Base-by-base conservation (phyloP, 371 early-diverging fungal species). In the Mucor saturninus region DNA sequence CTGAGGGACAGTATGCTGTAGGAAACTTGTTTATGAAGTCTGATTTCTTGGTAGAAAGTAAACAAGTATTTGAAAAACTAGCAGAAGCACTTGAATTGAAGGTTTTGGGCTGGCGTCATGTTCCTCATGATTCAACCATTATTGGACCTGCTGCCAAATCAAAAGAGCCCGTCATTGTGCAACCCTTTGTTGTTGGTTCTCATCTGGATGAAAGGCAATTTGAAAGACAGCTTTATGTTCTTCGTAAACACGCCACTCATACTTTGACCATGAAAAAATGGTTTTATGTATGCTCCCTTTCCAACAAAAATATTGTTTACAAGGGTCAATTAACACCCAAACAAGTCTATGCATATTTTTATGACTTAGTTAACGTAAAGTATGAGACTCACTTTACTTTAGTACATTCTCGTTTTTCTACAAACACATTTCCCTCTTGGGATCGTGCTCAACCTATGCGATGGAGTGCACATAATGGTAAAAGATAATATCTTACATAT, bases 351-450 rank as follows among this genome's bases (percentile, higher is more conserved):
- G 77, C 83, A 48, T 98, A 95, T 79, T 98, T 91, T 70, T 77
- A 86, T 61, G 98, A 98, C 79, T 77, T 98, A 50, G 80, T 80
- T 59, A 92, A 96, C 72, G 81, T 86, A 55, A 80, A 77, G 42
- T 98, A 88, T 74, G 77, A 80, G 54, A 88, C 94, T 39, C 94
- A 96, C 72, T 98, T 97, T 87, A 92, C 95, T 9, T 77, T 98
- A 50, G 98, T 98, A 38, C 98, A 98, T 79, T 96, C 97, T 31
- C 89, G 98, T 57, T 98, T 97, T 86, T 96, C 96, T 37, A 98
- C 98, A 45, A 98, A 98, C 81, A 98, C 98, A 11, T 97, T 97
- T 80, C 98, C 98, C 13, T 90, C 91, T 5, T 98, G 98, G 98
- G 97, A 98, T 76, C 90, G 97, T 67, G 96, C 97, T 55, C 98